These are phyloP conservation scores for Blastobotrys arbuscula DNA, from an alignment of 1,139 yeast species.

Conservation along the genomic window DNA sequence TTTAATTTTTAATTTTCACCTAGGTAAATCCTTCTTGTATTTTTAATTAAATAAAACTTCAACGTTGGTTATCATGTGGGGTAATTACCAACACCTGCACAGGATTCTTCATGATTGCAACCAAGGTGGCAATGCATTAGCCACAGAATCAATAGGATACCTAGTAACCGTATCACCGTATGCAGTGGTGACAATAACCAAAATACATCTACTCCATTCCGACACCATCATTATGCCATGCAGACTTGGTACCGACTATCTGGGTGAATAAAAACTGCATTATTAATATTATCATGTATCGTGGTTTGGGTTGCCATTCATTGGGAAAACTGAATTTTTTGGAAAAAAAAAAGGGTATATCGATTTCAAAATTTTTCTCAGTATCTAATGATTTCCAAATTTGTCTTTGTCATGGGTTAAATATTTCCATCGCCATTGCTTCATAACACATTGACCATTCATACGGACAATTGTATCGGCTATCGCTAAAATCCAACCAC, in stretches of 20 bases:
- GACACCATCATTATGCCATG: constrained; percentile 2
- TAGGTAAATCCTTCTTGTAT: background rate
- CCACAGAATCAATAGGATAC: constrained; percentile 4
- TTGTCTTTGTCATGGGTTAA: background rate
- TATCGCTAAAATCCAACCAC: background rate
- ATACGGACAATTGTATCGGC: background rate
- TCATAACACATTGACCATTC: constrained; percentile 2
- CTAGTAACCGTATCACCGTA: background rate
- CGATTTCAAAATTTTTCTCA: background rate
- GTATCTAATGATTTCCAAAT: background rate
- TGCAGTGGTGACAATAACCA: background rate
- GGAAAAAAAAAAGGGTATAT: background rate
- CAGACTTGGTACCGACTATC: background rate
- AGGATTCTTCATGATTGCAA: background rate
- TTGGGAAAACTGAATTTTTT: background rate
- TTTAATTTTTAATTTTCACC: background rate
- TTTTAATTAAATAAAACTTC: background rate
- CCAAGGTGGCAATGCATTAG: background rate
- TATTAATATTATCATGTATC: background rate
- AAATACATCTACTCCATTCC: background rate
- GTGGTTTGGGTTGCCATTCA: background rate
- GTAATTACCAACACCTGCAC: background rate
- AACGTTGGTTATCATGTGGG: background rate
- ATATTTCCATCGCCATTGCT: background rate
- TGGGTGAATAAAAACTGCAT: background rate